Evolutionary conservation across 2,329 filamentous ascomycete genomes (phyloP).

Genomic region (Emmonsia crescens): DNA sequence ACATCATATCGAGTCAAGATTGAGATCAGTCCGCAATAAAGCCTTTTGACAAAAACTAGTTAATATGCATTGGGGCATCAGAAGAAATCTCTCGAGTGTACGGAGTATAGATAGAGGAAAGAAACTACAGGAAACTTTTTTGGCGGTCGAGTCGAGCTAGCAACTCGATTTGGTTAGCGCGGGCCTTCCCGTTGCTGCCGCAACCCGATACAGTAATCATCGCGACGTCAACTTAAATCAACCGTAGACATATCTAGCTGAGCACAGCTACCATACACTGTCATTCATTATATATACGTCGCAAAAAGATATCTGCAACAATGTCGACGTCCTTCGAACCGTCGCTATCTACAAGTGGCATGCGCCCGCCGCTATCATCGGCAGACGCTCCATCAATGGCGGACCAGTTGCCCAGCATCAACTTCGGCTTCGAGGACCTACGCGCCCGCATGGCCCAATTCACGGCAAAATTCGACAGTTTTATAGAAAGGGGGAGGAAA

Average conservation of each 20-base stretch:
- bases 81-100: background rate
- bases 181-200: background rate
- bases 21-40: background rate
- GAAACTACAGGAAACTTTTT: background rate
- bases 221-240: background rate
- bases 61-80: background rate
- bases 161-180: conserved; percentile 2
- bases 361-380: conserved; percentile 41
- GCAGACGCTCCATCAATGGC: conserved; percentile 50
- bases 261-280: background rate
- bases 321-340: conserved; percentile 40
- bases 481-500: conserved; percentile 85
- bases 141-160: background rate
- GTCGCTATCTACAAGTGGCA: conserved; percentile 44
- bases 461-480: conserved; percentile 78
- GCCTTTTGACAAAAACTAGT: background rate
- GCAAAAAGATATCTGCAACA: background rate
- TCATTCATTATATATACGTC: background rate
- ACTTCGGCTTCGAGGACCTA: conserved; percentile 92
- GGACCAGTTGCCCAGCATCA: conserved; percentile 68
- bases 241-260: background rate
- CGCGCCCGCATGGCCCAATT: conserved; percentile 93
- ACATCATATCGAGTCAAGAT: conserved; percentile 21
- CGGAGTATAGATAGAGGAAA: background rate
- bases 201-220: background rate